Evolutionary conservation across 129 eudicot species (phyloP).

Genomic region (Escallonia rubra): DNA sequence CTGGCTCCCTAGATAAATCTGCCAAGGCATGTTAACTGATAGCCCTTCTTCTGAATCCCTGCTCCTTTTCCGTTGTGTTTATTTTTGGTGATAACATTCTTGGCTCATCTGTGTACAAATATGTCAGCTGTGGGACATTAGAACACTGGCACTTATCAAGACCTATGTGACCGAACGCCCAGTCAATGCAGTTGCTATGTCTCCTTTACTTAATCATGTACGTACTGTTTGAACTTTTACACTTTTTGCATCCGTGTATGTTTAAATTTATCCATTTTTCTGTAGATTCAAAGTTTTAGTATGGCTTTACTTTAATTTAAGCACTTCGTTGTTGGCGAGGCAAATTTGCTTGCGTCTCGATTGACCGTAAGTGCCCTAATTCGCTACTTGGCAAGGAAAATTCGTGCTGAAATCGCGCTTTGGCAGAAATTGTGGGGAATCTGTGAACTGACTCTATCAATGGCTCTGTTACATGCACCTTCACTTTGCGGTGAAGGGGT

Average conservation of each 20-base stretch:
- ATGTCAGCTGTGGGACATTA: constrained; percentile 82
- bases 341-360: no score
- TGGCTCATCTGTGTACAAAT: constrained; percentile 3
- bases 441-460: no score
- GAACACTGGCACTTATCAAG: constrained; percentile 79
- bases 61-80: neutral
- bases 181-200: constrained; percentile 91
- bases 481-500: no score
- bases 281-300: neutral
- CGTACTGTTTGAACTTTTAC: constrained; percentile 9
- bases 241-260: neutral
- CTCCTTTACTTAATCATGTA: constrained; percentile 94
- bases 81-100: constrained; percentile 3
- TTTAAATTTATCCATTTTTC: neutral
- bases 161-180: constrained; percentile 86
- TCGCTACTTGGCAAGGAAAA: no score
- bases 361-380: no score
- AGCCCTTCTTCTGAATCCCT: neutral
- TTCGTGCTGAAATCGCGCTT: no score
- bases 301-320: no score
- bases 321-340: no score
- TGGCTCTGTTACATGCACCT: no score
- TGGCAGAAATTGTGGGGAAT: no score
- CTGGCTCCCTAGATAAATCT: constrained; percentile 82
- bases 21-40: constrained; percentile 52